phyloP scores from a whole-genome alignment of 2,329 filamentous ascomycete species.

The Colletotrichum destructivum region DNA sequence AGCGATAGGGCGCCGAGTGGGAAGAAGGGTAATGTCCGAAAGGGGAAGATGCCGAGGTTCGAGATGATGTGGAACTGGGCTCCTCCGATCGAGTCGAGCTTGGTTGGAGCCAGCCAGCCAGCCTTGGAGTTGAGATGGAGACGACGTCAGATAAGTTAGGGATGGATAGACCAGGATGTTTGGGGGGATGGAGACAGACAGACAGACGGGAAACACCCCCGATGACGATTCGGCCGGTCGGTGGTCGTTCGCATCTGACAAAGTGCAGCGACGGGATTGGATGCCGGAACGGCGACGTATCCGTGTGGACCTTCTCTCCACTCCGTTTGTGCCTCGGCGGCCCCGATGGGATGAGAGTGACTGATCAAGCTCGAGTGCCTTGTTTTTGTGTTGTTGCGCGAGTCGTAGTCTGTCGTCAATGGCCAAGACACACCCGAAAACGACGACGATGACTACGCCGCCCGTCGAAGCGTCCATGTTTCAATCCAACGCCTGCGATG shows the following conservation, averaged over 20 bases:
- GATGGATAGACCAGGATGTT: neutral
- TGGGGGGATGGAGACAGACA: neutral
- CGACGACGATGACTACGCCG: neutral
- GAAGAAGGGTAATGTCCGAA: slow-evolving; percentile 34
- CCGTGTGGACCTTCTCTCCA: neutral
- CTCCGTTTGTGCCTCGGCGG: slow-evolving; percentile 17
- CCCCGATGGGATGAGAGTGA: slow-evolving; percentile 24
- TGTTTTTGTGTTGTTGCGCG: slow-evolving; percentile 2
- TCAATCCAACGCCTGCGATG: slow-evolving; percentile 2
- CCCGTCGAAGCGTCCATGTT: neutral
- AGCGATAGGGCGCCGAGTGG: neutral
- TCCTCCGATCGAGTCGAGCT: neutral
- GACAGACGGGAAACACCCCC: neutral
- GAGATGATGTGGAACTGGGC: slow-evolving; percentile 13
- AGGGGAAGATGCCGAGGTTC: slow-evolving; percentile 36
- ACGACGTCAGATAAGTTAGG: no score
- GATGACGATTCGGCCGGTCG: slow-evolving; percentile 1
- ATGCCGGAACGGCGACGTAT: neutral
- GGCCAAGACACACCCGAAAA: no score
- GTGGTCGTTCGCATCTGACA: slow-evolving; percentile 24
- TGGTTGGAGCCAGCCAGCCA: no score
- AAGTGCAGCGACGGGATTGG: slow-evolving; percentile 37
- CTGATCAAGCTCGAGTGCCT: neutral
- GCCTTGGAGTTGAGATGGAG: no score
- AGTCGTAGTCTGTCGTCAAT: neutral